Evolutionary conservation across 345 rosid species (phyloP), one percentile per base, ranked within the genome.

Genomic region (Eucalyptus albens): DNA sequence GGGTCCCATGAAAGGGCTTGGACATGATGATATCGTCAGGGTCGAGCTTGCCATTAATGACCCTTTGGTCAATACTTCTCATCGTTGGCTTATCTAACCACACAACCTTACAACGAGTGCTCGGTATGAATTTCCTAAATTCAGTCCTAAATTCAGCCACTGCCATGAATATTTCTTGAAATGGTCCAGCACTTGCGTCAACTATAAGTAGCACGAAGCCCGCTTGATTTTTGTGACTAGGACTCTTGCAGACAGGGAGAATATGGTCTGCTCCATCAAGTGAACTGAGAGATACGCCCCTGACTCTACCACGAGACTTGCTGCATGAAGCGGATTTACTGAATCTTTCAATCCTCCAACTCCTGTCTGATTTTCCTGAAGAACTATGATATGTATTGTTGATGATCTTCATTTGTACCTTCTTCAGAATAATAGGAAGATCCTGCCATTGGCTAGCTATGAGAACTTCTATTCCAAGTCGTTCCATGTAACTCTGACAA

Each of bases 1-100:
- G 96, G 8, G 97, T 92, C 53, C 99, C 99, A 31, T 97, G 99
- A 85, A 97, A 94, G 19, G 99, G 98, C 86, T 93, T 93, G 6
- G 89, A 80, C 77, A 89, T 22, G 86, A 96, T 85, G 10, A 93
- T 94, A 53, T 94, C 96, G 22, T 47, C 86, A 26, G 91, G 67
- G 53, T 94, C 93, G 3, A 88, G 51, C n/a, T 27, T 49, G 53
- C 80, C 89, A 21, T 88, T 86, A 27, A 87, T 29, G 29, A 65
- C 69, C 40, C 67, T 31, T 3, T 72, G n/a, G 80, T 90, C 77
- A 45, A 90, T 91, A 15, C 88, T 90, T 12, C 92, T 89, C 16
- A 90, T 90, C 40, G 89, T 89, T 2, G 96, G 93, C 69, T 90
- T 94, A 62, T 93, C 95, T 42, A 97, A 88, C 99, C 98, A 97